Base-by-base conservation (phyloP, 2,329 filamentous ascomycete genomes). In the Dothiorella sarmentorum region DNA sequence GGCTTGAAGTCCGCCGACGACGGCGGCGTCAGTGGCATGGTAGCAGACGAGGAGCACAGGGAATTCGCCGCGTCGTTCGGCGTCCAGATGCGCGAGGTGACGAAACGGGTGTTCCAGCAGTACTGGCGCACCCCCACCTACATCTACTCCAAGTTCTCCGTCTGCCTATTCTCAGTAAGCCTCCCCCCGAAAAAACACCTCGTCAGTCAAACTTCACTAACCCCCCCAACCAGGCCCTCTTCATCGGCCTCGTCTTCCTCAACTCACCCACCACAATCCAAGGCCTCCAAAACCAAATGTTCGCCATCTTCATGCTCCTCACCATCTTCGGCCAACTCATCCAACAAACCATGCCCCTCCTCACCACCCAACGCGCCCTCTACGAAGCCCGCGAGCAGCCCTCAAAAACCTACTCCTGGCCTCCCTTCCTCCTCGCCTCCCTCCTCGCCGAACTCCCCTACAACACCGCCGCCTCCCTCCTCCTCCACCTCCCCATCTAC, bases 331-430 rank as follows among this genome's bases (percentile, higher is more conserved):
- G 88, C 62, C 86, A 90, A 67, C 79, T 92, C 31, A 83, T 88
- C 3, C 86, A 91, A 69, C 88, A 91, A 67, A 88, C 88, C 38
- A 92, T 94, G 88, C 90, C 90, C 1, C 87, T 91, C 65, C 95
- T 95, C 65, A 87, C 94, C 65, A 85, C 87, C 22, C 90, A 94
- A 67, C 85, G 91, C 55, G 84, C 87, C 11, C 78, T 95, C 0
- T 95, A 94, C 73, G 91, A 95, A 74, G 89, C 89, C 29, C 89
- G 90, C 52, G 91, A 95, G 74, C 84, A 90, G 3, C 90, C 90
- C 0, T 90, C 87, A 52, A 93, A 92, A 76, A 85, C 89, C 0
- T 95, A 95, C 73, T 85, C 85, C 53, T 95, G 90, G 91, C 85
- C 88, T 69, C 84, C 90, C 29, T 95, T 95, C 69, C 89, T 95